These are phyloP conservation scores for Castanea mollissima DNA, from an alignment of 306 rosid species.

Conservation along the genomic window DNA sequence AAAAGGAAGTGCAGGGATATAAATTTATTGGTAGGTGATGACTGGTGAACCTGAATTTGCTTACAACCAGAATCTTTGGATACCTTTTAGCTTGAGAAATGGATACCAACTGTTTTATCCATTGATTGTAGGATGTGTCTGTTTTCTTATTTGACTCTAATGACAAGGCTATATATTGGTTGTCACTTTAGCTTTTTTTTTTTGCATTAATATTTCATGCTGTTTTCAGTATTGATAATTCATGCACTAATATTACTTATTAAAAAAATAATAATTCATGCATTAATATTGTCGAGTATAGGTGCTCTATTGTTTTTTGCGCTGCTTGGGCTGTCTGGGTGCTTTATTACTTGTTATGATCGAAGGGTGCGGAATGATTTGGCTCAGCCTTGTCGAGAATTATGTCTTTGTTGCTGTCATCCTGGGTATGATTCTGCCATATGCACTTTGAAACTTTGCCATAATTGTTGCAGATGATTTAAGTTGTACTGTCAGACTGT, in stretches of 20 bases:
- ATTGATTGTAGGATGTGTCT: neutral
- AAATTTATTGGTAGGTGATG: neutral
- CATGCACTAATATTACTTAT: neutral
- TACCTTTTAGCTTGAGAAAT: neutral
- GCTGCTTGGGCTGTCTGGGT: constrained; percentile 94
- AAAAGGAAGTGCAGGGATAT: neutral
- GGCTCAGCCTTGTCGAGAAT: constrained; percentile 98
- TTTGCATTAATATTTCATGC: neutral
- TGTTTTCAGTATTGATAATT: neutral
- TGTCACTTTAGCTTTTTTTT: neutral
- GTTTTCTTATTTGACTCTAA: neutral
- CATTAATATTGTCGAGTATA: constrained; percentile 39
- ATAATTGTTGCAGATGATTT: constrained; percentile 13
- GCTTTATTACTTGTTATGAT: constrained; percentile 98
- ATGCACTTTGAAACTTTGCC: constrained; percentile 4
- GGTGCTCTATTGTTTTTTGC: constrained; percentile 95
- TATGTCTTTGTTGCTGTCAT: constrained; percentile 97
- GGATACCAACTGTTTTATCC: neutral
- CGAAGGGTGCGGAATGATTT: constrained; percentile 94
- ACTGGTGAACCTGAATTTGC: neutral
- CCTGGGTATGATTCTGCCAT: constrained; percentile 72
- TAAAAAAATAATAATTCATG: constrained; percentile 21
- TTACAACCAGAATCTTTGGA: neutral
- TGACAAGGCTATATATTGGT: neutral
- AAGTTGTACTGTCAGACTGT: constrained; percentile 1